Percentiles rank a stretch among this genome's conserved stretches.
These are phyloP conservation scores for Exophiala phaeomuriformis DNA, from an alignment of 2,329 filamentous ascomycete species.

Conservation along the genomic window DNA sequence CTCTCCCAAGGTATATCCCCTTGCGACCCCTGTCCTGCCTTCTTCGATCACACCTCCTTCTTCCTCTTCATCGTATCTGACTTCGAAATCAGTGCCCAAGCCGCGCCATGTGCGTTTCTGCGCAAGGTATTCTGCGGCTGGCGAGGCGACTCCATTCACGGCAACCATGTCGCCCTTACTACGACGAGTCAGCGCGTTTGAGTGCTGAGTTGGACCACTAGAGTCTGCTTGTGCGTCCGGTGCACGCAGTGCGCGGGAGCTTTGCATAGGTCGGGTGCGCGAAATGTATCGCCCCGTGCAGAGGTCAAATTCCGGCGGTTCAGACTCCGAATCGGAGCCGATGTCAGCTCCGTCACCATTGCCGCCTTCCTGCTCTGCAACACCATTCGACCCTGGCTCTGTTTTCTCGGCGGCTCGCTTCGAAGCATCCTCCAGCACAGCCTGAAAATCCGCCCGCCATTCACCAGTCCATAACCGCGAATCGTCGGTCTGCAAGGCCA, in stretches of 20 bases:
- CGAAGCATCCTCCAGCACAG: conserved; percentile 44
- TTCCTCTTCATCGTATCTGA: conserved; percentile 51
- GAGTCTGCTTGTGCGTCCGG: conserved; percentile 6
- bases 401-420: conserved; percentile 8
- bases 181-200: conserved; percentile 56
- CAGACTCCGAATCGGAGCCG: conserved; percentile 58
- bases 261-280: conserved; percentile 50
- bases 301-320: conserved; percentile 82
- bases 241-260: background rate
- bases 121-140: conserved; percentile 78
- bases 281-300: conserved; percentile 77
- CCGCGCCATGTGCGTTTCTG: conserved; percentile 85
- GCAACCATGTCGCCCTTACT: conserved; percentile 62
- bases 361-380: conserved; percentile 26
- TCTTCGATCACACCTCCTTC: conserved; percentile 66
- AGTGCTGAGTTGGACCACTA: conserved; percentile 18
- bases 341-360: conserved; percentile 26
- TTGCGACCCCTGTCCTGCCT: conserved; percentile 77
- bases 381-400: conserved; percentile 9
- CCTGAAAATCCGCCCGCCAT: conserved; percentile 83
- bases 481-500: conserved; percentile 68
- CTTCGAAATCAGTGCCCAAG: conserved; percentile 74
- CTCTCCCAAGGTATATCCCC: conserved; percentile 70
- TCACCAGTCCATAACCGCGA: conserved; percentile 76
- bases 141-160: conserved; percentile 80